Evolutionary conservation across 441 rosid genomes (phyloP).

Genomic region (Melianthus villosus): DNA sequence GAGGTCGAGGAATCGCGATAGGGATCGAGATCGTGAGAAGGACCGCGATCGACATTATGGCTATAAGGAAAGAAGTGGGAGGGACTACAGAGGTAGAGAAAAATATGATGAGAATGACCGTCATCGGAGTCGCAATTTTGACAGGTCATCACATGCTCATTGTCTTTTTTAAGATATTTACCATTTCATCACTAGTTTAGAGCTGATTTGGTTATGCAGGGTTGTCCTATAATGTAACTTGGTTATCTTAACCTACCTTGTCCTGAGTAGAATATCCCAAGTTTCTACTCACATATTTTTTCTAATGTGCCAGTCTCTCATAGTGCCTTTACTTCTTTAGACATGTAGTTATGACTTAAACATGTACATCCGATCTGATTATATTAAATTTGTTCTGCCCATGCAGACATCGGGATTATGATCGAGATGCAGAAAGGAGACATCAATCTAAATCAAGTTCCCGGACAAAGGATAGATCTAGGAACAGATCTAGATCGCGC

Average conservation of each 20-base stretch:
- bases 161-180: background rate
- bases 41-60: constrained; percentile 1
- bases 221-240: background rate
- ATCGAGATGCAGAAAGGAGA: constrained; percentile 13
- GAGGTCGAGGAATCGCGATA: constrained; percentile 12
- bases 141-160: constrained; percentile 10
- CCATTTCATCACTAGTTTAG: background rate
- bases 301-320: no score
- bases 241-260: no score
- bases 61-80: constrained; percentile 11
- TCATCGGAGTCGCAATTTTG: constrained; percentile 10
- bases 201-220: background rate
- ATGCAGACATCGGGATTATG: constrained; percentile 9
- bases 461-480: constrained; percentile 7
- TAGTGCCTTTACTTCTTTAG: background rate
- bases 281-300: no score
- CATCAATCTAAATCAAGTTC: constrained; percentile 13
- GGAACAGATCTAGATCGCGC: constrained; percentile 13
- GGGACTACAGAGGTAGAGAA: constrained; percentile 13
- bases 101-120: constrained; percentile 9
- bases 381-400: no score
- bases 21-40: constrained; percentile 7
- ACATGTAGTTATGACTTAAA: no score
- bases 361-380: no score
- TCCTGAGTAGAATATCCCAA: no score